Conservation (phyloP, 371 early-diverging fungal species). For the Ordospora colligata region DNA sequence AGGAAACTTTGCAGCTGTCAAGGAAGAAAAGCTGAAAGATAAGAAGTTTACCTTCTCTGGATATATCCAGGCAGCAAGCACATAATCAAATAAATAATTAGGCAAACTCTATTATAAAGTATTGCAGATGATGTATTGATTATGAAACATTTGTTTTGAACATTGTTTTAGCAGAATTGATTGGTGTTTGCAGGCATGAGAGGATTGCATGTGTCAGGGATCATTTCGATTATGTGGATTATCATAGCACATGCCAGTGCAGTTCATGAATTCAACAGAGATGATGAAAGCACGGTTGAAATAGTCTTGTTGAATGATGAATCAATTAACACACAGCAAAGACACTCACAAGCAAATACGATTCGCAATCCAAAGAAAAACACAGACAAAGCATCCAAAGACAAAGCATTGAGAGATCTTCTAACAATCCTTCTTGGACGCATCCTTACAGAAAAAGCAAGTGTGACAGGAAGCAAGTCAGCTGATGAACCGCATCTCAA, state of each 20-base stretch:
- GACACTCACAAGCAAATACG: too few species aligned
- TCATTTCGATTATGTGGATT: too few species aligned
- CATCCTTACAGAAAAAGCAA: background rate
- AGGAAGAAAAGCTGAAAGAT: constrained; percentile 23
- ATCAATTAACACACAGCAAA: background rate
- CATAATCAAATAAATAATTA: background rate
- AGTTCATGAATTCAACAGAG: background rate
- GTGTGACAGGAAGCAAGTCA: too few species aligned
- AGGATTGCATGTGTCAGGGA: too few species aligned
- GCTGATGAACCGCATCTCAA: too few species aligned
- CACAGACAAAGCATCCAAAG: background rate
- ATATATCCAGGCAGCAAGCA: constrained; percentile 12
- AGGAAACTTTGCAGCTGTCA: constrained; percentile 31
- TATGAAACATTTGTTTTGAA: too few species aligned
- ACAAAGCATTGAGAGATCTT: background rate
- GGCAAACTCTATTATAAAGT: too few species aligned
- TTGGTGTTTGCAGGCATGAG: too few species aligned
- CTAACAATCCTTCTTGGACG: background rate
- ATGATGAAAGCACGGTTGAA: constrained; percentile 9
- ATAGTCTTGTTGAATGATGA: background rate
- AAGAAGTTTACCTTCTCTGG: constrained; percentile 33
- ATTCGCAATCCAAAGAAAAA: background rate
- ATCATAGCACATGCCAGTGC: too few species aligned
- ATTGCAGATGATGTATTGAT: too few species aligned
- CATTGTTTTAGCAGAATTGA: too few species aligned